Conservation (phyloP, 768 basidiomycete species). For the Pleurotus tuoliensis region DNA sequence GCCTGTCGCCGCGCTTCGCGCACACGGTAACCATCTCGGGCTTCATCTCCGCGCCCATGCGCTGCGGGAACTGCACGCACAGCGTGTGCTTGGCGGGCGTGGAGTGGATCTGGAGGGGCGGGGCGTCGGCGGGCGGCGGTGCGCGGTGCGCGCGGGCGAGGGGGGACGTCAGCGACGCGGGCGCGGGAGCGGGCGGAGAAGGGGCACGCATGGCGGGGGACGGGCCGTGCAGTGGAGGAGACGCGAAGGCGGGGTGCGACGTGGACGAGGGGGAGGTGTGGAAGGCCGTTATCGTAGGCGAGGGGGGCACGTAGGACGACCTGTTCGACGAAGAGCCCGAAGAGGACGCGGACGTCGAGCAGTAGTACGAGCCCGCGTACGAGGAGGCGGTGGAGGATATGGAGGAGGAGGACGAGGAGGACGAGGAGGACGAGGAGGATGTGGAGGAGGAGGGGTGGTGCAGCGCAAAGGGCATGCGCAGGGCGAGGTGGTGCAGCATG, state of each 20-base stretch:
- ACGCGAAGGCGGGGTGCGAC: not conserved
- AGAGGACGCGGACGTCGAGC: too few species aligned
- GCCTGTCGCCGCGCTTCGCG: constrained; percentile 54
- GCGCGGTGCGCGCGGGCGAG: constrained; percentile 26
- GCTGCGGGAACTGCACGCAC: constrained; percentile 43
- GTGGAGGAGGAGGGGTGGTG: not conserved
- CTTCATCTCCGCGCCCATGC: constrained; percentile 26
- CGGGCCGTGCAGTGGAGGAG: constrained; percentile 24
- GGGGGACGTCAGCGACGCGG: constrained; percentile 16
- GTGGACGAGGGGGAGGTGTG: not conserved
- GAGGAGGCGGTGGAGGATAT: not conserved
- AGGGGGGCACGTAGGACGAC: not conserved
- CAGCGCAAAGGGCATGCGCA: not conserved
- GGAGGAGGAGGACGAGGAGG: not conserved
- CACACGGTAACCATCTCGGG: constrained; percentile 65
- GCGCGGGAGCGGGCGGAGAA: constrained; percentile 40
- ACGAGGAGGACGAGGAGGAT: not conserved
- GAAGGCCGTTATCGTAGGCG: not conserved
- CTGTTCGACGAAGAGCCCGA: too few species aligned
- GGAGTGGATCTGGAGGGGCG: constrained; percentile 42
- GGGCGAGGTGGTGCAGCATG: constrained; percentile 4
- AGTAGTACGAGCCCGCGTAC: too few species aligned
- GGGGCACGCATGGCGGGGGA: constrained; percentile 30
- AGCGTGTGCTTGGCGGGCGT: constrained; percentile 38
- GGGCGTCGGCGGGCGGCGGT: constrained; percentile 26